phyloP scores from a whole-genome alignment of 2,329 filamentous ascomycete species.

The Cercospora citrullina region DNA sequence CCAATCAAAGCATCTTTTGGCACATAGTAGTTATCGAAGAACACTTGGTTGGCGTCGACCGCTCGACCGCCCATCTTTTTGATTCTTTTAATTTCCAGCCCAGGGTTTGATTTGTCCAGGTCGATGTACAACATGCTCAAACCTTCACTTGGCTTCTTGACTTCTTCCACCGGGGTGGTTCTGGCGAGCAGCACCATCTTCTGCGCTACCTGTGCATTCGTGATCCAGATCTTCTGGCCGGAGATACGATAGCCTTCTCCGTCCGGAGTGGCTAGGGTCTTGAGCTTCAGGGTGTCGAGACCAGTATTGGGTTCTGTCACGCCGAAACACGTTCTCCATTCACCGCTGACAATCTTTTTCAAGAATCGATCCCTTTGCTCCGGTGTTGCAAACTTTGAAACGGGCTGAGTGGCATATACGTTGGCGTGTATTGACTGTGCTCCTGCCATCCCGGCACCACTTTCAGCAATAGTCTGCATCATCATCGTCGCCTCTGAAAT shows the following conservation, averaged over 20 bases:
- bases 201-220: constrained; percentile 75
- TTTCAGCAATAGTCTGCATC: constrained; percentile 66
- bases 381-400: constrained; percentile 69
- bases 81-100: constrained; percentile 69
- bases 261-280: constrained; percentile 63
- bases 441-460: constrained; percentile 74
- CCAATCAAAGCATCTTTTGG: constrained; percentile 67
- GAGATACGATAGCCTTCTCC: constrained; percentile 65
- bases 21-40: constrained; percentile 77
- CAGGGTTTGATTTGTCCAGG: constrained; percentile 59
- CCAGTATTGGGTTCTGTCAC: constrained; percentile 84
- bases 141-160: constrained; percentile 69
- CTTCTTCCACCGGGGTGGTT: constrained; percentile 68
- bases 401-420: constrained; percentile 72
- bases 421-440: constrained; percentile 61
- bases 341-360: constrained; percentile 69
- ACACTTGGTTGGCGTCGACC: constrained; percentile 83
- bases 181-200: constrained; percentile 83
- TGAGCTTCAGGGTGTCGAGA: constrained; percentile 71
- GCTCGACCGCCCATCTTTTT: constrained; percentile 83
- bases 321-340: constrained; percentile 74
- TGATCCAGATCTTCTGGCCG: constrained; percentile 89
- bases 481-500: constrained; percentile 85
- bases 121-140: constrained; percentile 80
- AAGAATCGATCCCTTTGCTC: constrained; percentile 65